Conservation (phyloP, 169 alveolate species). For the Plasmodium malariae region DNA sequence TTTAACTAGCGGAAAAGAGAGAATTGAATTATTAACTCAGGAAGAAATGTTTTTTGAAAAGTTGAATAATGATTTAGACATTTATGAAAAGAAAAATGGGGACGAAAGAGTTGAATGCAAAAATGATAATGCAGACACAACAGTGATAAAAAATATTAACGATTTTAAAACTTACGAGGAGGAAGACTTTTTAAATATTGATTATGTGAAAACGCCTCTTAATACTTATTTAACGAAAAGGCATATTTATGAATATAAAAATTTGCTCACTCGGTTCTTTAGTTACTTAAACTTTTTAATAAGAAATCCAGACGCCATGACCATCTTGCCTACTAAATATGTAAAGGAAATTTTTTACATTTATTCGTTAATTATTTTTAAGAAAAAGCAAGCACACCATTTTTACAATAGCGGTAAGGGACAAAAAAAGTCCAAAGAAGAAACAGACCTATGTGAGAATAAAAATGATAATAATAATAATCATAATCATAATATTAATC, state of each 20-base stretch:
- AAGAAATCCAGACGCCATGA: constrained; percentile 28
- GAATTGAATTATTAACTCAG: constrained; percentile 74
- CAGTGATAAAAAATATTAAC: constrained; percentile 23
- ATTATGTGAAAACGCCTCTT: constrained; percentile 69
- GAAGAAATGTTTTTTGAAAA: constrained; percentile 76
- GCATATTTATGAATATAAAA: constrained; percentile 50
- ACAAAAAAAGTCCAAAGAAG: neutral
- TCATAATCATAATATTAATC: neutral
- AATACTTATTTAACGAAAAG: constrained; percentile 73
- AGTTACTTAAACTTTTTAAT: constrained; percentile 31
- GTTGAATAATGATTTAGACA: constrained; percentile 43
- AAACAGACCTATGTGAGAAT: neutral
- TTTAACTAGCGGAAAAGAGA: constrained; percentile 63
- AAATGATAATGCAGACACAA: neutral
- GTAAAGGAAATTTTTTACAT: constrained; percentile 28
- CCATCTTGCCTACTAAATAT: constrained; percentile 32
- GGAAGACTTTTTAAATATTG: constrained; percentile 34
- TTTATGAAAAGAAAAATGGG: constrained; percentile 21
- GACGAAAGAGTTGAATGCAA: too few species aligned
- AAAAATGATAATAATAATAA: neutral
- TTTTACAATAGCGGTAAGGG: neutral
- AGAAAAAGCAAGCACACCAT: constrained; percentile 29
- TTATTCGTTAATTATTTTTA: constrained; percentile 29
- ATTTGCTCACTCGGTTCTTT: constrained; percentile 30
- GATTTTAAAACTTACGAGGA: constrained; percentile 71